Evolutionary conservation across 1,284 basidiomycete genomes (phyloP).

Genomic region (Cerrena zonata): DNA sequence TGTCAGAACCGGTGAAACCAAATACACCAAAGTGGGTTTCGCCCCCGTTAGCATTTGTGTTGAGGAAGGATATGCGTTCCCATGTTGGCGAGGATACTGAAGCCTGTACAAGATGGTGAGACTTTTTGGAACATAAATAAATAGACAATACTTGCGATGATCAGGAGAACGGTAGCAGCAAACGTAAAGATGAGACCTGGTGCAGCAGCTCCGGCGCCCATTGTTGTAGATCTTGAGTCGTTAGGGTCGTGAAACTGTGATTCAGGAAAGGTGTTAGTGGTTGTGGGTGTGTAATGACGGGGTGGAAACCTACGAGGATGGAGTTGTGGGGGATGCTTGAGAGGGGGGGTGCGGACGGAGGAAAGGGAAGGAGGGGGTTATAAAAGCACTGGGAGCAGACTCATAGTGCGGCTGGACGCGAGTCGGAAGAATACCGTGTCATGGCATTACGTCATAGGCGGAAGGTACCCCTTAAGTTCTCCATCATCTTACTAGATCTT

Average conservation of each 20-base stretch:
- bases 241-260: conserved; percentile 13
- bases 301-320: neutral
- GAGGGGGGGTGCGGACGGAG: neutral
- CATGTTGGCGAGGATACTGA: conserved; percentile 69
- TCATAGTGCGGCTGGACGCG: neutral
- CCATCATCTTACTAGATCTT: too few species aligned
- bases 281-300: neutral
- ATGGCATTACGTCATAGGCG: neutral
- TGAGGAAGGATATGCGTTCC: conserved; percentile 64
- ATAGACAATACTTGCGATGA: conserved; percentile 47
- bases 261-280: neutral
- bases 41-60: conserved; percentile 35
- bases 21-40: conserved; percentile 66
- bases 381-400: neutral
- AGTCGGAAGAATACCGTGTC: neutral
- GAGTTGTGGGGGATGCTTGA: neutral
- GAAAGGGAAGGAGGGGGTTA: neutral
- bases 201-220: conserved; percentile 37
- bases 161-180: conserved; percentile 58
- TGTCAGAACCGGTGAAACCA: conserved; percentile 59
- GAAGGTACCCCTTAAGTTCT: neutral
- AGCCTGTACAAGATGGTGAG: conserved; percentile 32
- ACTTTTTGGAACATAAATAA: neutral
- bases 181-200: conserved; percentile 51
- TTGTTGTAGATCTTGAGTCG: conserved; percentile 16